Conservation (phyloP, 148 eudicot genomes). For the Nepenthes mirabilis region DNA sequence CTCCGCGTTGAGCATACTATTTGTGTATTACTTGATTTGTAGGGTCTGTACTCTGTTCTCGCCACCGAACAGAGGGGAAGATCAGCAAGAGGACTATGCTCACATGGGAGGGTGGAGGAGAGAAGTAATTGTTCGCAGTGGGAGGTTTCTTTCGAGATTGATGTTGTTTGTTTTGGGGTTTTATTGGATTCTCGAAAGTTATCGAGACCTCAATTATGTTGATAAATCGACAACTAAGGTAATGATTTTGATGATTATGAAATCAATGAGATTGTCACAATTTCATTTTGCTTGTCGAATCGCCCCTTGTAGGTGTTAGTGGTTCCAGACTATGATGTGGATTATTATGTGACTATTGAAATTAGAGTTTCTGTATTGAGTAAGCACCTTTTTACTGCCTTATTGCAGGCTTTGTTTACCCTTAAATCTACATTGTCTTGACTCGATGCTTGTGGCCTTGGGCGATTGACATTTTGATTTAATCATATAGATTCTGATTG, state of each 20-base stretch:
- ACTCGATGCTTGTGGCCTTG: not conserved
- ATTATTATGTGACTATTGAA: not conserved
- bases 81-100: conserved; percentile 52
- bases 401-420: not conserved
- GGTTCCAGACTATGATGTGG: not conserved
- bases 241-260: conserved; percentile 1
- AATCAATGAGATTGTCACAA: not conserved
- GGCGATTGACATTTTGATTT: too few species aligned
- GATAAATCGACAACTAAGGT: conserved; percentile 20
- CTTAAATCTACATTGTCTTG: not conserved
- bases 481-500: too few species aligned
- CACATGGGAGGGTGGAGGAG: conserved; percentile 78
- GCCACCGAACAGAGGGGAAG: conserved; percentile 33
- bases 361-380: not conserved
- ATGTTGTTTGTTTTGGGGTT: conserved; percentile 70
- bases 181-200: conserved; percentile 49
- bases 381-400: not conserved
- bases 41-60: conserved; percentile 46
- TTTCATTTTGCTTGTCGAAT: too few species aligned
- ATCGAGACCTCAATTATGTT: conserved; percentile 6
- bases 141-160: conserved; percentile 54
- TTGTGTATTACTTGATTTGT: conserved; percentile 59
- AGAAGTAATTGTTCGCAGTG: conserved; percentile 33
- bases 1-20: conserved; percentile 25
- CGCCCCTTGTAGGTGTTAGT: too few species aligned